Conservation (phyloP, 1,284 basidiomycete species). For the Boletus albobrunnescens region DNA sequence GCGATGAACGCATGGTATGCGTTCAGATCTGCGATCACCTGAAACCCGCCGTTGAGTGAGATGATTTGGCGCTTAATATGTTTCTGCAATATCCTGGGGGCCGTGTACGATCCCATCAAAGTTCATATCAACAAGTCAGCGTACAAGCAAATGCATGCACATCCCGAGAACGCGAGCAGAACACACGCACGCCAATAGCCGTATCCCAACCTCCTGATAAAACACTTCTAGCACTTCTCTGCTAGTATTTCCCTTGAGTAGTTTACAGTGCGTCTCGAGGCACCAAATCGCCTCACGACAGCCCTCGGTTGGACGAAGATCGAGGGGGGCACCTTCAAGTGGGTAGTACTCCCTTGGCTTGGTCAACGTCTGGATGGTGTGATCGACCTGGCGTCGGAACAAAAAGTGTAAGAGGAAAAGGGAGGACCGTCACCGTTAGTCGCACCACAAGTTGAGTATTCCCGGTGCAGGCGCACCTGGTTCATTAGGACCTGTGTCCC, state of each 20-base stretch:
- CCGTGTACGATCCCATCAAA: not conserved
- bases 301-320: constrained; percentile 81
- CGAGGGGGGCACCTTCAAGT: constrained; percentile 67
- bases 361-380: constrained; percentile 83
- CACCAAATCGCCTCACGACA: constrained; percentile 85
- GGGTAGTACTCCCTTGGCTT: constrained; percentile 89
- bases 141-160: not conserved
- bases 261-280: constrained; percentile 83
- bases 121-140: not conserved
- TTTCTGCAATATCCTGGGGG: constrained; percentile 82
- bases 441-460: constrained; percentile 13
- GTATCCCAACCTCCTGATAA: constrained; percentile 93
- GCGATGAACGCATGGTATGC: constrained; percentile 87
- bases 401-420: not conserved
- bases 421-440: not conserved
- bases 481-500: constrained; percentile 96
- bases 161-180: no score
- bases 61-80: constrained; percentile 97
- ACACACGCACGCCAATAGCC: constrained; percentile 73
- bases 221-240: constrained; percentile 97
- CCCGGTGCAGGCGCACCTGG: constrained; percentile 50
- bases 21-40: constrained; percentile 94
- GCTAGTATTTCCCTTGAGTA: constrained; percentile 89
- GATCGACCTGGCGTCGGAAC: constrained; percentile 68
- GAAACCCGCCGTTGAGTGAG: constrained; percentile 88